phyloP scores from a whole-genome alignment of 2,329 filamentous ascomycete genomes.

The Xylaria multiplex region DNA sequence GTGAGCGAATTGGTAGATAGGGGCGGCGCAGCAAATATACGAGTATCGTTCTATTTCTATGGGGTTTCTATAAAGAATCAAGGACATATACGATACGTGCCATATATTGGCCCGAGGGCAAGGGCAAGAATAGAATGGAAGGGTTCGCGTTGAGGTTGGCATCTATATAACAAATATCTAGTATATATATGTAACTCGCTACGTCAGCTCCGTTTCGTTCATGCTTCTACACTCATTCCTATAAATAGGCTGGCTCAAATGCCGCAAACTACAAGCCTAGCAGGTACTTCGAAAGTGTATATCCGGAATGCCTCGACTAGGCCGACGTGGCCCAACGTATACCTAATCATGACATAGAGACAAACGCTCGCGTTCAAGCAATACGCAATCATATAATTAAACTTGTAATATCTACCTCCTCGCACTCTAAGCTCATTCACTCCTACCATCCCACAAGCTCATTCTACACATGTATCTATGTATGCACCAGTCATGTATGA shows the following conservation, averaged over 20 bases:
- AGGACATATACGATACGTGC: not conserved
- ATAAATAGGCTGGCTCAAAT: not conserved
- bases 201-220: not conserved
- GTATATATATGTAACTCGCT: not conserved
- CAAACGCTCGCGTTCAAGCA: too few species aligned
- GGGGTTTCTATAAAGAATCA: too few species aligned
- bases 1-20: too few species aligned
- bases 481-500: too few species aligned
- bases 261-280: not conserved
- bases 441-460: not conserved
- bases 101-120: not conserved
- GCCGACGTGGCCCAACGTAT: not conserved
- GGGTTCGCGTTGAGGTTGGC: too few species aligned
- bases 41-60: too few species aligned
- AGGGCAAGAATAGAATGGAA: not conserved
- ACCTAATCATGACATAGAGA: too few species aligned
- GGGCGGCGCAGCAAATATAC: too few species aligned
- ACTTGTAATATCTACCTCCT: too few species aligned
- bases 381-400: too few species aligned
- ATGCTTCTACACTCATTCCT: not conserved
- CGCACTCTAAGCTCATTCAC: too few species aligned
- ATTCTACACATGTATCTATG: not conserved
- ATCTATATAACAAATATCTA: not conserved
- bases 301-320: not conserved
- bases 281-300: not conserved